Conservation (phyloP, 2,329 filamentous ascomycete species). For the Aspergillus sergii region DNA sequence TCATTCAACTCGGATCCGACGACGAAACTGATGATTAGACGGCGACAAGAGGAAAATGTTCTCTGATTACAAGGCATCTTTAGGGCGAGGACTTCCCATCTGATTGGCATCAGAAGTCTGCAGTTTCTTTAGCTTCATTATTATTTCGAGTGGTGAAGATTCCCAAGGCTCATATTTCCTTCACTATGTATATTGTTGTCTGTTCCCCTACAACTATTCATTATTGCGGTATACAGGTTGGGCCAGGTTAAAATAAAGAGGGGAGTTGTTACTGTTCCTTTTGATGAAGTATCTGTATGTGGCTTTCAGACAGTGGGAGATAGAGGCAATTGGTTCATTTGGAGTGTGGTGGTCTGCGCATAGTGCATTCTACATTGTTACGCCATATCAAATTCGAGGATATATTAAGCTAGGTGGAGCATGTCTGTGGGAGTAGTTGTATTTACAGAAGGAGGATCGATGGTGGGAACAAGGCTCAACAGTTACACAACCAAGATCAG, state of each 20-base stretch:
- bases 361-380: too few species aligned
- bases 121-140: background rate
- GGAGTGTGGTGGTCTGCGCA: too few species aligned
- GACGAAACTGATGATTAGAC: background rate
- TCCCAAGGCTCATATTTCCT: fast-evolving
- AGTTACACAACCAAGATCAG: background rate
- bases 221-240: background rate
- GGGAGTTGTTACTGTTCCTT: fast-evolving
- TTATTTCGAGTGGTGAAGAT: too few species aligned
- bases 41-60: slow-evolving; percentile 1
- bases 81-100: background rate
- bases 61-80: background rate
- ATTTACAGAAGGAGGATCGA: background rate
- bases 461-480: background rate
- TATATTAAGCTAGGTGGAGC: background rate
- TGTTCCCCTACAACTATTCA: too few species aligned
- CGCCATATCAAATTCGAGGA: too few species aligned
- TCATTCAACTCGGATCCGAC: background rate
- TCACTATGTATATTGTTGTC: background rate
- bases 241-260: background rate
- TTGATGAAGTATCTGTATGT: background rate
- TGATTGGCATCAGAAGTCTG: background rate
- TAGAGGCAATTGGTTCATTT: background rate
- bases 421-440: background rate
- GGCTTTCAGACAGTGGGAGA: background rate